Evolutionary conservation across 2,329 filamentous ascomycete genomes (phyloP).

Genomic region (Arthroderma sp.): DNA sequence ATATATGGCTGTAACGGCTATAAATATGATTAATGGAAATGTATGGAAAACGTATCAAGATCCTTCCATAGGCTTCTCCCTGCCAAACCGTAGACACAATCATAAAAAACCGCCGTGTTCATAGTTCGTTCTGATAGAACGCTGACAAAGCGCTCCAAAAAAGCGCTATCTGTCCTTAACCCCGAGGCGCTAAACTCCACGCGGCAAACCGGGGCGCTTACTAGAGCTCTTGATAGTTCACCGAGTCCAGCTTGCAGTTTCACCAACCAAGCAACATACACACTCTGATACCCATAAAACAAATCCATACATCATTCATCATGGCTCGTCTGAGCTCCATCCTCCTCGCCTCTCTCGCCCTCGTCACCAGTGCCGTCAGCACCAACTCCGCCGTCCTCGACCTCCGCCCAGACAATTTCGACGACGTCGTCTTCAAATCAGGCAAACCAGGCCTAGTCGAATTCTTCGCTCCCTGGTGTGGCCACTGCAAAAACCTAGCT

Average conservation of each 20-base stretch:
- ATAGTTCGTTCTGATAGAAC: too few relatives aligned
- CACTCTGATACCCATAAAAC: not conserved
- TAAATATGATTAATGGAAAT: too few relatives aligned
- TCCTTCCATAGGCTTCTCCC: too few relatives aligned
- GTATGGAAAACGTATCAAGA: too few relatives aligned
- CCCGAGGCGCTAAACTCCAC: too few relatives aligned
- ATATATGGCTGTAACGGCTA: too few relatives aligned
- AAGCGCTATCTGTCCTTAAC: too few relatives aligned
- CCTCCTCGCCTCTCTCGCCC: constrained; percentile 34
- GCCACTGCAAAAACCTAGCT: constrained; percentile 95
- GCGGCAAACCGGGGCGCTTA: too few relatives aligned
- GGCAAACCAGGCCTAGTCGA: constrained; percentile 93
- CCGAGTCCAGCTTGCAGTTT: not conserved
- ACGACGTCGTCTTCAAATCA: constrained; percentile 73
- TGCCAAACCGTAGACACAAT: too few relatives aligned
- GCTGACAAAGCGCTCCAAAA: too few relatives aligned
- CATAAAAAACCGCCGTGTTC: too few relatives aligned
- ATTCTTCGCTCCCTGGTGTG: constrained; percentile 98
- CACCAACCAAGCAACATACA: not conserved
- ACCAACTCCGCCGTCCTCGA: constrained; percentile 75
- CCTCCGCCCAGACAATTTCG: constrained; percentile 82
- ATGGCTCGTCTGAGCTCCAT: constrained; percentile 36
- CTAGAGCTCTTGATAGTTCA: not conserved
- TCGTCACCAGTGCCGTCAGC: constrained; percentile 45
- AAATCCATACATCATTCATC: constrained; percentile 9